A percentile compares a stretch with the other conserved stretches of the same genome.
Evolutionary conservation across 2,329 filamentous ascomycete genomes (phyloP).

Genomic region (Fusarium citri): DNA sequence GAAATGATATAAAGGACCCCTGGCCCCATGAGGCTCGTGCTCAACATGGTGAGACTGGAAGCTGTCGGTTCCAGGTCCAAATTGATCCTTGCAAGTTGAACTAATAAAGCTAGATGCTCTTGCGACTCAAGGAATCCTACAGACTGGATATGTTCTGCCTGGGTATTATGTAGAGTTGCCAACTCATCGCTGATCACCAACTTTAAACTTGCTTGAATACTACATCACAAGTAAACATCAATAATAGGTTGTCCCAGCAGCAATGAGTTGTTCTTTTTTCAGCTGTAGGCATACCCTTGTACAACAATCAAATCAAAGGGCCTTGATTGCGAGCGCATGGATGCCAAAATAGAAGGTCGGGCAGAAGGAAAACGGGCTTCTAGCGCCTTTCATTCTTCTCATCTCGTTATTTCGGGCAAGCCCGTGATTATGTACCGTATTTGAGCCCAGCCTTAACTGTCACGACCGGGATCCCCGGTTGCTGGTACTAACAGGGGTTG

Average conservation of each 20-base stretch:
- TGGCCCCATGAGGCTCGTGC: constrained; percentile 30
- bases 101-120: constrained; percentile 4
- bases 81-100: constrained; percentile 4
- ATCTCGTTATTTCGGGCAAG: constrained; percentile 35
- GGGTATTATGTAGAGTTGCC: constrained; percentile 17
- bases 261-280: constrained; percentile 3
- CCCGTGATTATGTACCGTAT: constrained; percentile 33
- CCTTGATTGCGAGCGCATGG: constrained; percentile 13
- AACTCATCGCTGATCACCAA: constrained; percentile 36
- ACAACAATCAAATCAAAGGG: constrained; percentile 4
- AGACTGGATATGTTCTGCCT: background rate
- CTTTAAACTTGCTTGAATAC: constrained; percentile 24
- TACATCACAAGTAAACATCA: constrained; percentile 12
- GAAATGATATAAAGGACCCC: background rate
- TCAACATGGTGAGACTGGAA: constrained; percentile 39
- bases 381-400: constrained; percentile 23
- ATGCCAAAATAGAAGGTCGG: constrained; percentile 36
- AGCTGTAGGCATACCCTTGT: constrained; percentile 22
- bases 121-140: constrained; percentile 7
- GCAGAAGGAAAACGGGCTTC: constrained; percentile 20
- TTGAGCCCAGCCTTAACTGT: constrained; percentile 17
- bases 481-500: background rate
- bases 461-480: constrained; percentile 34
- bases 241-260: constrained; percentile 17
- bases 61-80: constrained; percentile 16